Base-by-base conservation (phyloP, 2,329 filamentous ascomycete species). In the Calcarisporium arbuscula region DNA sequence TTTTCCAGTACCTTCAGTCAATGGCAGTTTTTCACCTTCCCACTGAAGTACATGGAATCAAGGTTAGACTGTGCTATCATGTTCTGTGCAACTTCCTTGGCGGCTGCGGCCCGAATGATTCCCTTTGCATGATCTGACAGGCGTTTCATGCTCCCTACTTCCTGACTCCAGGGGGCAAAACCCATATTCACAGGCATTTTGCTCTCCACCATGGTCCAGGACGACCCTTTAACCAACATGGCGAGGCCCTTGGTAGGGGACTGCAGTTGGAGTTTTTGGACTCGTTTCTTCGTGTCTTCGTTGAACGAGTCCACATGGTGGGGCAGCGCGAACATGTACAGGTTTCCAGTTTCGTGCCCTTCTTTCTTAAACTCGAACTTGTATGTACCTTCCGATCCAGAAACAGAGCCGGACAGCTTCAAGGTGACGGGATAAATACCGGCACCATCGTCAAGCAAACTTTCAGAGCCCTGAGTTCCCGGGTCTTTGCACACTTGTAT, bases 21-120 rank as follows among this genome's bases (percentile, higher is more conserved):
- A 17, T 17, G 14, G 21, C 8, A 9, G 3, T 6, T 5, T n/a
- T 1, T 10, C 7, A 73, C 82, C 68, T 90, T 96, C 47, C 92
- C 92, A 47, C 84, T 85, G 58, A 82, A 95, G 60, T 96, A 96
- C 78, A 95, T 89, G 23, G 87, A 94, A 53, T 90, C 75, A 22
- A 85, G 65, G 43, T 92, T 76, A 5, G 78, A 77, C 51, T 92
- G 81, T 0, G 65, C 64, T n/a, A 67, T 58, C 58, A 95, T 85
- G 53, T 88, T 72, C 58, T 92, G 81, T 1, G 75, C 72, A 1
- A 94, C 64, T 56, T 98, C 92, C 15, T 68, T 72, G n/a, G 70
- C 66, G 2, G 86, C 83, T 8, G 80, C 67, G 2, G 70, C 64
- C 22, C 65, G 62, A 36, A 94, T 82, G 3, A 66, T 62, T 3